A percentile compares a stretch with the other conserved stretches of the same genome.
Conservation (phyloP, 768 basidiomycete species). For the Lactifluus piperatus region DNA sequence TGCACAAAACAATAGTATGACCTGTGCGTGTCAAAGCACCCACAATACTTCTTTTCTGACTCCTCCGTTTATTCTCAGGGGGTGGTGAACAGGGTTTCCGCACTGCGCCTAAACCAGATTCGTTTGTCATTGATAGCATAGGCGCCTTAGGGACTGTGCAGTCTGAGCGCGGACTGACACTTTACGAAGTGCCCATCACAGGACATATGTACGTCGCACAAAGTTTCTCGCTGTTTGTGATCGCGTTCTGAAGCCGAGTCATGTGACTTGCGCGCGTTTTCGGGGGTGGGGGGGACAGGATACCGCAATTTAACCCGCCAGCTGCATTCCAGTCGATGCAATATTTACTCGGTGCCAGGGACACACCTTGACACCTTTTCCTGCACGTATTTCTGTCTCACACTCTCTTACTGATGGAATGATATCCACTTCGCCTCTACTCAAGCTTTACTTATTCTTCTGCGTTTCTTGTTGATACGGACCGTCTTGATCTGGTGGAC, state of each 20-base stretch:
- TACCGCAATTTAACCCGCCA: constrained; percentile 16
- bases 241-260: neutral
- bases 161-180: constrained; percentile 17
- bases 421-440: too few relatives aligned
- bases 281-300: constrained; percentile 5
- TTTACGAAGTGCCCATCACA: constrained; percentile 16
- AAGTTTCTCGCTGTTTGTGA: neutral
- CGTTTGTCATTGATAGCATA: constrained; percentile 15
- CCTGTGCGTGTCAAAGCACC: constrained; percentile 15
- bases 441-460: too few relatives aligned
- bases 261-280: neutral
- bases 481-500: neutral
- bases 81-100: constrained; percentile 16
- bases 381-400: too few relatives aligned
- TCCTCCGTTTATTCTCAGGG: constrained; percentile 7
- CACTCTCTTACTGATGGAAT: too few relatives aligned
- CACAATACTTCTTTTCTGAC: too few relatives aligned
- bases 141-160: constrained; percentile 17
- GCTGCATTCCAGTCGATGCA: constrained; percentile 18
- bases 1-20: constrained; percentile 9
- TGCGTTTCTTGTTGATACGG: neutral
- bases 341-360: constrained; percentile 8
- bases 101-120: constrained; percentile 6
- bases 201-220: constrained; percentile 17
- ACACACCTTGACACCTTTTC: neutral